A percentile compares a stretch with the other conserved stretches of the same genome.
These are phyloP conservation scores for Ustilago shanxiensis DNA, from an alignment of 1,284 basidiomycete species.

Conservation along the genomic window DNA sequence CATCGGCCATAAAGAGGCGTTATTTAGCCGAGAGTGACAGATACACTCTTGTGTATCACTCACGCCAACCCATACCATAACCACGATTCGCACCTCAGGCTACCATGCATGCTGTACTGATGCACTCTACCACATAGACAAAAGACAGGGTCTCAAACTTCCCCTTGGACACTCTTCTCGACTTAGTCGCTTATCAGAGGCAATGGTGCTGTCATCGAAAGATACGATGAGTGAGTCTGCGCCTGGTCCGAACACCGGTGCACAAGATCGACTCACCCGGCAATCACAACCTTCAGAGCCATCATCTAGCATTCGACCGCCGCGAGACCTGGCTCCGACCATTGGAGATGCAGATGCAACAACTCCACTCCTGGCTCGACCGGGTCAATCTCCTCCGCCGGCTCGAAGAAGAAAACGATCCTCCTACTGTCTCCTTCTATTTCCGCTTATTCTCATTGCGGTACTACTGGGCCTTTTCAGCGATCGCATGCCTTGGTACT, in stretches of 20 bases:
- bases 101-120: not conserved
- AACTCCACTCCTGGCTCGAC: slow-evolving; percentile 18
- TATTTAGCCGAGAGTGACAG: not conserved
- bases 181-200: not conserved
- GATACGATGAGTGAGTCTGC: not conserved
- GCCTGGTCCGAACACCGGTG: not conserved
- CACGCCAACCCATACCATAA: slow-evolving; percentile 3
- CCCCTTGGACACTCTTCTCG: too few relatives aligned
- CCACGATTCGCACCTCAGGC: not conserved
- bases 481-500: not conserved
- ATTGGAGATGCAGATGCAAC: slow-evolving; percentile 8
- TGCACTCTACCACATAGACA: not conserved
- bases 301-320: not conserved
- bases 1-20: not conserved
- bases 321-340: not conserved
- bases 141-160: not conserved
- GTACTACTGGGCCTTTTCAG: slow-evolving; percentile 12
- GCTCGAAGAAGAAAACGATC: not conserved
- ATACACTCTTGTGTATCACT: not conserved
- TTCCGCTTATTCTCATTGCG: slow-evolving; percentile 12
- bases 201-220: not conserved
- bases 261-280: not conserved
- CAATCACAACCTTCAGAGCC: not conserved
- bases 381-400: not conserved
- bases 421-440: slow-evolving; percentile 4